Conservation (phyloP, 2,329 filamentous ascomycete species). For the Calonectria pseudoreteaudii region DNA sequence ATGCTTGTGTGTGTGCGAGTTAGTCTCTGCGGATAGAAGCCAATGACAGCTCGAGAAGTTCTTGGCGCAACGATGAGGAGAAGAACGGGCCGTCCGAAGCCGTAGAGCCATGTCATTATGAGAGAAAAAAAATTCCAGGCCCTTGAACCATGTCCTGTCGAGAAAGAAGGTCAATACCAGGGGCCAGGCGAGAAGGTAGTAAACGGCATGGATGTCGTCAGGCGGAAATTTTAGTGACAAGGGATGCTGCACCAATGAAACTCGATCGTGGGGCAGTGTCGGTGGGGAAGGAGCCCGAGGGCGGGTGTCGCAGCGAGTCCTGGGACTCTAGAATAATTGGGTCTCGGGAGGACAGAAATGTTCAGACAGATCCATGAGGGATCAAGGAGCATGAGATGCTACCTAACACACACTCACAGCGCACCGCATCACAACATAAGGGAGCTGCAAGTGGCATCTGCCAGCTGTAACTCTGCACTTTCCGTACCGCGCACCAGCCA, state of each 20-base stretch:
- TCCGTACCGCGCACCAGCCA: not conserved
- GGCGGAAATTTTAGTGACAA: constrained; percentile 39
- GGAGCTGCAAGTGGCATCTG: not conserved
- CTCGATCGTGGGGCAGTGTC: constrained; percentile 26
- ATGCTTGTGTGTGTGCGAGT: constrained; percentile 23
- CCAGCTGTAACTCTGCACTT: constrained; percentile 1
- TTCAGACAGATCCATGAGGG: constrained; percentile 5
- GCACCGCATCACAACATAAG: not conserved
- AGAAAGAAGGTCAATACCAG: constrained; percentile 21
- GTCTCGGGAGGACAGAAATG: constrained; percentile 22
- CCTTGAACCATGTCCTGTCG: constrained; percentile 37
- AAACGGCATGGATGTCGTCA: constrained; percentile 33
- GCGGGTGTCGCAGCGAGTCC: constrained; percentile 17
- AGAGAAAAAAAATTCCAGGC: constrained; percentile 9
- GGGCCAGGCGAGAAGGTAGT: constrained; percentile 19
- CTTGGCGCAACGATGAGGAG: constrained; percentile 21
- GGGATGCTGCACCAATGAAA: constrained; percentile 32
- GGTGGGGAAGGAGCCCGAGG: constrained; percentile 31
- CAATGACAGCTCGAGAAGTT: constrained; percentile 25
- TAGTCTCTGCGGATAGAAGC: constrained; percentile 15
- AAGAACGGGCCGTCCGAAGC: constrained; percentile 33
- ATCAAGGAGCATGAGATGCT: not conserved
- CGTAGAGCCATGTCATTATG: constrained; percentile 32
- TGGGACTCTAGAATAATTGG: constrained; percentile 11
- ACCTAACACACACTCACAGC: not conserved